phyloP scores from a whole-genome alignment of 192 early-diverging fungal species.

The Cetraspora pellucida region DNA sequence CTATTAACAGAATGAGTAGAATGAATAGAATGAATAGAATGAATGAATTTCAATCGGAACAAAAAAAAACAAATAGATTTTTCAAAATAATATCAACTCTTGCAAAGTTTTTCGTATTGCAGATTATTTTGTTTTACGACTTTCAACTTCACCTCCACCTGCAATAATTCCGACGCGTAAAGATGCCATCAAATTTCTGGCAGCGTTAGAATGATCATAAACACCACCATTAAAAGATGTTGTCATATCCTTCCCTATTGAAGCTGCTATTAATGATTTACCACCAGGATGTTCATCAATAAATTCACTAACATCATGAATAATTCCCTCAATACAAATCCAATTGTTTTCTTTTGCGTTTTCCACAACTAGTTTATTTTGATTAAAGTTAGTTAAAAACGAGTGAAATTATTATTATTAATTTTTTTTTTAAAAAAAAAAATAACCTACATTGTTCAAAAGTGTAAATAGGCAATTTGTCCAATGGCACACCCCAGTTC shows the following conservation, averaged over 20 bases:
- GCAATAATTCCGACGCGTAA: constrained; percentile 71
- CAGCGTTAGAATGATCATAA: constrained; percentile 93
- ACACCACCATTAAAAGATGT: constrained; percentile 90
- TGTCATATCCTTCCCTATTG: constrained; percentile 90
- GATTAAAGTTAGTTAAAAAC: not conserved
- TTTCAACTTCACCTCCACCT: constrained; percentile 53
- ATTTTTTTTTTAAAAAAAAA: not conserved
- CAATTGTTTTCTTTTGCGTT: constrained; percentile 67
- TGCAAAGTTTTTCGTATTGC: too few species aligned
- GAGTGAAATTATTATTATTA: not conserved
- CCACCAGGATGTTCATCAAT: constrained; percentile 93
- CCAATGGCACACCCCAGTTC: constrained; percentile 74
- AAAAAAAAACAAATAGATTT: too few species aligned
- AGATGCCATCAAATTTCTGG: constrained; percentile 82
- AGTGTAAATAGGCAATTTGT: constrained; percentile 70
- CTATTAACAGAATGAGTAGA: too few species aligned
- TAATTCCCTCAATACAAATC: constrained; percentile 81
- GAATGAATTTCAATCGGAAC: too few species aligned
- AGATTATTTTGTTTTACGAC: constrained; percentile 42
- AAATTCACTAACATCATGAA: constrained; percentile 87
- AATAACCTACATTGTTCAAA: constrained; percentile 63
- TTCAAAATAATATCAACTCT: too few species aligned
- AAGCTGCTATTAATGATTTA: constrained; percentile 69
- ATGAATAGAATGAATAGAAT: too few species aligned
- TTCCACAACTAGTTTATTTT: constrained; percentile 38